Base-by-base conservation (phyloP, 805 yeast species). In the Starmerella khaoyaiensis region DNA sequence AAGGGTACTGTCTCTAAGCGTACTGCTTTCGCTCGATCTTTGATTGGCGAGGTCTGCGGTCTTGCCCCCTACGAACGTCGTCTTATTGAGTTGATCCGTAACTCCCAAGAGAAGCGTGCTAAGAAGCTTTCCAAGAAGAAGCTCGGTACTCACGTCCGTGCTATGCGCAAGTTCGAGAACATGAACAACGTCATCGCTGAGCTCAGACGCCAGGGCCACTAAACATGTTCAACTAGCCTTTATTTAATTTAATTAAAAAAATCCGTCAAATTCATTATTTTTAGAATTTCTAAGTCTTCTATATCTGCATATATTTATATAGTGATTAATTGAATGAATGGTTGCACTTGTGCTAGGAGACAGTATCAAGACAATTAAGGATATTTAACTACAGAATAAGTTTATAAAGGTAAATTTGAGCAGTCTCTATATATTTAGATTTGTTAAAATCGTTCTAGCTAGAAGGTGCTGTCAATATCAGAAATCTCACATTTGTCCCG, bases 101-200 rank as follows among this genome's bases (percentile, higher is more conserved):
- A 93, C 75, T 86, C 95, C 67, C 94, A 95, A 78, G 99, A 90
- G 74, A 90, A 90, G 93, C 90, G 97, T 76, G 98, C 99, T 58
- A 82, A 90, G 83, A 90, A 90, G 84, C 84, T 90, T 65, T 96
- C 97, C 56, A 90, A 90, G 90, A 90, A 82, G 94, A 87, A 60
- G 63, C 82, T 90, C 65, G 99, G 99, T 73, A 83, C 98, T 61
- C 93, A 87, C 79, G 78, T 76, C 75, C 93, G 99, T 77, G 96
- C 97, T 62, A 82, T 83, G 81, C 90, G 83, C 68, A 90, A 90
- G 86, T 93, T 90, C 66, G 99, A 90, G 73, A 95, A 86, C 72
- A 80, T 93, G 86, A 82, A 73, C 79, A 68, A 72, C 66, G 74
- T 87, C 75, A 87, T 87, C 69, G 80, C 94, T 66, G 94, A 86